Base-by-base conservation (phyloP, 208 protist species). In the Leishmania major region DNA sequence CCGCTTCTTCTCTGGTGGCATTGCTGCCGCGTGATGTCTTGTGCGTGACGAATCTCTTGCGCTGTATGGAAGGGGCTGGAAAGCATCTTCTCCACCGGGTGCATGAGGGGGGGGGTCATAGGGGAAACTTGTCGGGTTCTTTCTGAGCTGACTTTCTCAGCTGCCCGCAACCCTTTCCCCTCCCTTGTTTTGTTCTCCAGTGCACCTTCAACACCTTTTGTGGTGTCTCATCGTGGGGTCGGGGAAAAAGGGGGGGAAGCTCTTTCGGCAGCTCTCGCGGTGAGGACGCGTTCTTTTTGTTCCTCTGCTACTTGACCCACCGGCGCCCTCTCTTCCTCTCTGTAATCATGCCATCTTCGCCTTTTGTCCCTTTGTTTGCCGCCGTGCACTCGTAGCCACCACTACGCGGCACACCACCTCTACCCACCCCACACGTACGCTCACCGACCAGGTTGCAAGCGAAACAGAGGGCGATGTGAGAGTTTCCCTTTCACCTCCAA, bases 171-270 rank as follows among this genome's bases (percentile, higher is more conserved):
- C 57, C 5, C 57, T 15, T 43, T 10, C 57, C 45, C n/a, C 31
- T 13, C 10, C 64, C 47, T 77, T 76, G 60, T 60, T 77, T 76
- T 75, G 40, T 82, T 78, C 78, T 82, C n/a, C 75, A 11, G 25
- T 82, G 28, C 53, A 60, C 53, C 57, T n/a, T 51, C 25, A 73
- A 59, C 71, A 72, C 31, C 40, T 25, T 28, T 47, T 3, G 67
- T 47, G 37, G 67, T 72, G 31, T 72, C 67, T 72, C 22, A n/a
- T 28, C 31, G 28, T 40, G n/a, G 15, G 6, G 4, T 47, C 49
- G 40, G 5, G 35, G 22, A 47, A 47, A 28, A 37, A 11, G 1
- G 37, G 37, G 37, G 35, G 40, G 40, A 47, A 37, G 47, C 2
- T 28, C 25, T 6, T 6, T 74, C 15, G 25, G 51, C 35, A 19